Evolutionary conservation across 2,329 filamentous ascomycete genomes (phyloP).

Genomic region (Raffaelea arxii): DNA sequence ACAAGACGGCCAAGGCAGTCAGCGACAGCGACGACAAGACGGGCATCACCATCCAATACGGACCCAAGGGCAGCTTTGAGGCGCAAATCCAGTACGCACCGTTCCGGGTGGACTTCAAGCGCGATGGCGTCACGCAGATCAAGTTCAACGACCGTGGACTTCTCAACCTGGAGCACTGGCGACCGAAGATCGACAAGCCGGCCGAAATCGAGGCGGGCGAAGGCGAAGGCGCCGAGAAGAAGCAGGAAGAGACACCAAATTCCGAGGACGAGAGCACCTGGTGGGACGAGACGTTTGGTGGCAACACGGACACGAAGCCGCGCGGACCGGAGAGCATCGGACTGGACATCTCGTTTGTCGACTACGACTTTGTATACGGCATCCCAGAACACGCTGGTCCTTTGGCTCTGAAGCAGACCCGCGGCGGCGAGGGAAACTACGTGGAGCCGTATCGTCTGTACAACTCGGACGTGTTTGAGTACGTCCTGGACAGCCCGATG

Average conservation of each 20-base stretch:
- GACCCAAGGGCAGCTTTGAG: constrained; percentile 65
- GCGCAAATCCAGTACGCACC: constrained; percentile 76
- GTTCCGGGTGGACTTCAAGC: constrained; percentile 77
- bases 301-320: constrained; percentile 93
- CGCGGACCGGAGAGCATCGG: constrained; percentile 85
- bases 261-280: constrained; percentile 76
- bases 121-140: constrained; percentile 72
- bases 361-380: constrained; percentile 86
- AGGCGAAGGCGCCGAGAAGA: constrained; percentile 25
- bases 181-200: constrained; percentile 64
- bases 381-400: constrained; percentile 89
- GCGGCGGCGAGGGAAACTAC: constrained; percentile 77
- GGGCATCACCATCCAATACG: constrained; percentile 70
- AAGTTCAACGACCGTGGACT: constrained; percentile 84
- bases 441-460: constrained; percentile 88
- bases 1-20: constrained; percentile 64
- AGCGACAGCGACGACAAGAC: constrained; percentile 55
- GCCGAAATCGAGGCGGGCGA: constrained; percentile 32
- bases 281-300: constrained; percentile 97
- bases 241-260: constrained; percentile 16
- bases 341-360: constrained; percentile 84
- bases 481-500: constrained; percentile 95
- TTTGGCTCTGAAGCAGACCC: constrained; percentile 80
- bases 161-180: constrained; percentile 93
- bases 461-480: constrained; percentile 97